phyloP scores from a whole-genome alignment of 495 filamentous ascomycete species.

The Symbiotaphrina buchneri region DNA sequence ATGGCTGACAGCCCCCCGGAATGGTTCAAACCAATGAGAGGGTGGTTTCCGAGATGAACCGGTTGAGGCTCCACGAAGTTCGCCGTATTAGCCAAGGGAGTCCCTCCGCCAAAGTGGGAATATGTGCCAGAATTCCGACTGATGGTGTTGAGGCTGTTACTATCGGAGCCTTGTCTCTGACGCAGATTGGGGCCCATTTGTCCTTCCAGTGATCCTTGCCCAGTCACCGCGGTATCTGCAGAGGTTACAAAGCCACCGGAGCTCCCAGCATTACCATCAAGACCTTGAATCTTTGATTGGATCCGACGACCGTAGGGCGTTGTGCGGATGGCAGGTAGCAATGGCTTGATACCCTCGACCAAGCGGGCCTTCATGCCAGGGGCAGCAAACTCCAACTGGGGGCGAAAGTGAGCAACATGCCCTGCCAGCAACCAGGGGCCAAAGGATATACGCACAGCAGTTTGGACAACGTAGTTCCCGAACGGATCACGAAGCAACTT shows the following conservation, averaged over 20 bases:
- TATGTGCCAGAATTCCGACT: no score
- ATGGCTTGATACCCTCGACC: conserved; percentile 63
- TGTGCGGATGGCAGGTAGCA: conserved; percentile 57
- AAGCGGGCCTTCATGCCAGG: conserved; percentile 42
- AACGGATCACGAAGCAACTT: conserved; percentile 74
- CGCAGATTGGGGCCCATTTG: no score
- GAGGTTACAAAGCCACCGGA: conserved; percentile 6
- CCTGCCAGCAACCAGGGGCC: not conserved
- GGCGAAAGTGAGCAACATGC: not conserved
- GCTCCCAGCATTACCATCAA: conserved; percentile 2
- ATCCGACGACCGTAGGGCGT: conserved; percentile 90
- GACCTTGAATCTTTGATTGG: conserved; percentile 46
- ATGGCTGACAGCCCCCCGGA: no score
- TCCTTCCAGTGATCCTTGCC: no score
- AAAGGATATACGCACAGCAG: conserved; percentile 22
- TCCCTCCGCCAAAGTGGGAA: no score
- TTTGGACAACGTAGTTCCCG: conserved; percentile 96
- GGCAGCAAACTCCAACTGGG: conserved; percentile 51
- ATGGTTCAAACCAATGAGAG: no score
- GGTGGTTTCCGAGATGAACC: no score
- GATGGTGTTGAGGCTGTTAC: no score
- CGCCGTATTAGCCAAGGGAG: no score
- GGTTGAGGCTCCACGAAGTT: no score
- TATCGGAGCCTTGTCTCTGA: no score
- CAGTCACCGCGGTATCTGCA: no score